Evolutionary conservation across 345 rosid genomes (phyloP).

Genomic region (Brassica rapa): DNA sequence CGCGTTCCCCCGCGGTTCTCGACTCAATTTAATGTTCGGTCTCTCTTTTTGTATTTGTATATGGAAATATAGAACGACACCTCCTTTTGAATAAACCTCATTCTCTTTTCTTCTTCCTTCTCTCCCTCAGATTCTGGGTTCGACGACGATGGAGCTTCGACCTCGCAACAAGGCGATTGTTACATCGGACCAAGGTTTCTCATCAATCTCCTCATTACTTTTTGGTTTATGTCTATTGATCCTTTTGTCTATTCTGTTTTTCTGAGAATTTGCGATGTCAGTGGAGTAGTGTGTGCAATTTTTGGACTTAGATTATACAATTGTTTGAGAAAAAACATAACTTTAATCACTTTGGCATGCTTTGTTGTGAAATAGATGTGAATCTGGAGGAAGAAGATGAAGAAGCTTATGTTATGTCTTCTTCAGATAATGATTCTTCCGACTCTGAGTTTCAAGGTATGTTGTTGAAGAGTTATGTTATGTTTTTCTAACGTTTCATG

Average conservation of each 20-base stretch:
- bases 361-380: constrained; percentile 2
- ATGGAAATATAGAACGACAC: not conserved
- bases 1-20: not conserved
- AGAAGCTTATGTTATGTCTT: not conserved
- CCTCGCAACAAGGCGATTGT: not conserved
- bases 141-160: not conserved
- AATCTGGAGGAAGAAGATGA: constrained; percentile 22
- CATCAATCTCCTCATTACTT: not conserved
- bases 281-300: not conserved
- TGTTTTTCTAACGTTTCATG: not conserved
- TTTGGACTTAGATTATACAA: not conserved
- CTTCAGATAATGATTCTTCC: constrained; percentile 21
- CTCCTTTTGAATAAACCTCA: not conserved
- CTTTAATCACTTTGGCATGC: not conserved
- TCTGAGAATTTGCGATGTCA: not conserved
- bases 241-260: not conserved
- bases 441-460: constrained; percentile 28
- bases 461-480: not conserved
- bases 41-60: not conserved
- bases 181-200: not conserved
- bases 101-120: not conserved
- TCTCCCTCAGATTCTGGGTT: not conserved
- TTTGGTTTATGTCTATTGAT: not conserved
- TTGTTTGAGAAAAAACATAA: not conserved
- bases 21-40: not conserved